A percentile compares a stretch with the other conserved stretches of the same genome.
Evolutionary conservation across 148 eudicot genomes (phyloP).

Genomic region (Tetragonia tetragonoides): DNA sequence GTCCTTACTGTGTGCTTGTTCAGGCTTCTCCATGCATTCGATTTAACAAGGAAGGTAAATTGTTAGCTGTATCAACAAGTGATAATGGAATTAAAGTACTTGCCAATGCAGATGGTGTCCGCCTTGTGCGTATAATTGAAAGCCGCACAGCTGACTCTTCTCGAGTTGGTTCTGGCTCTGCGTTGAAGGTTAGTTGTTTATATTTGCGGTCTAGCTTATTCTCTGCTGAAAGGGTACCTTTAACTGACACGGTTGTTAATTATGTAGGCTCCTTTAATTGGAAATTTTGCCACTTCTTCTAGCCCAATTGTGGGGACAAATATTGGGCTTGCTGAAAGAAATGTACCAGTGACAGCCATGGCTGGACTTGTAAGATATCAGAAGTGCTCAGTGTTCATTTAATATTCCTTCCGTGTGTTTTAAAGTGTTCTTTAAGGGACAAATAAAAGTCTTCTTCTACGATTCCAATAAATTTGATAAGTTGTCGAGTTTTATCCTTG

Average conservation of each 20-base stretch:
- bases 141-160: slow-evolving; percentile 37
- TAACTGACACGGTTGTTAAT: background rate
- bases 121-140: slow-evolving; percentile 37
- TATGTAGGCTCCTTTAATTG: slow-evolving; percentile 37
- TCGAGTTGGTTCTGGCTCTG: slow-evolving; percentile 28
- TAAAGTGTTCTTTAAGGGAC: too few species aligned
- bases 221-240: background rate
- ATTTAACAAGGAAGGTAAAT: slow-evolving; percentile 50
- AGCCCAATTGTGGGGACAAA: slow-evolving; percentile 41
- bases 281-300: slow-evolving; percentile 33
- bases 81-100: slow-evolving; percentile 62
- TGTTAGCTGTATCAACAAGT: slow-evolving; percentile 64
- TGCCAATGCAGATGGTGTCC: slow-evolving; percentile 50
- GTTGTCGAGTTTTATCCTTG: too few species aligned
- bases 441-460: too few species aligned
- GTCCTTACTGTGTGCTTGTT: background rate
- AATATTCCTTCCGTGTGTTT: too few species aligned
- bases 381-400: background rate
- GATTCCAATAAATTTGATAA: too few species aligned
- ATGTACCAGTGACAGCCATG: slow-evolving; percentile 32
- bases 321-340: slow-evolving; percentile 35
- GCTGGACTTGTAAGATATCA: slow-evolving; percentile 31
- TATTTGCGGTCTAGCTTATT: background rate
- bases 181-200: slow-evolving; percentile 33
- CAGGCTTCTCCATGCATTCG: slow-evolving; percentile 68